A percentile compares a stretch with the other conserved stretches of the same genome.
These are phyloP conservation scores for Rubia balearica DNA, from an alignment of 305 asterid species.

Conservation along the genomic window DNA sequence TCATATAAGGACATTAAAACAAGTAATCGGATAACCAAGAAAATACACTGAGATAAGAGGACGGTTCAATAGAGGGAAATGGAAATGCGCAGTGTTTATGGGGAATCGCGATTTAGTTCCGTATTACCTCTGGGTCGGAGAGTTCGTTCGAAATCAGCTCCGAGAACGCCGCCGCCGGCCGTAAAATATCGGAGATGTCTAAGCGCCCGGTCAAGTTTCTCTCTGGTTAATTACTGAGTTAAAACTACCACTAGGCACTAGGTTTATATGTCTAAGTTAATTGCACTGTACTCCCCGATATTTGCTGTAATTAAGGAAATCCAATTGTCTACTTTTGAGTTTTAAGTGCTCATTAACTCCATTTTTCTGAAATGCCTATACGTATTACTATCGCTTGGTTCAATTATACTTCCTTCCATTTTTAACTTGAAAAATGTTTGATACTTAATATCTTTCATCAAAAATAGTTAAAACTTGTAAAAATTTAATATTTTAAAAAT, in stretches of 20 bases:
- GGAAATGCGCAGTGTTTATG: background rate
- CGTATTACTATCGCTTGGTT: too few relatives aligned
- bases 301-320: background rate
- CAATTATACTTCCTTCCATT: too few relatives aligned
- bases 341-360: too few relatives aligned
- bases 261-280: background rate
- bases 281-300: background rate
- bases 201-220: background rate
- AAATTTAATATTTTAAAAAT: too few relatives aligned
- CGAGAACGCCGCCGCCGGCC: background rate
- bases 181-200: background rate
- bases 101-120: background rate
- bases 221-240: background rate
- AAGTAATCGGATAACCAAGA: background rate
- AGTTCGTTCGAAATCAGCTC: background rate
- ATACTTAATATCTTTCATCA: too few relatives aligned
- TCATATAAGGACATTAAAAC: background rate
- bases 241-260: background rate
- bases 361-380: too few relatives aligned
- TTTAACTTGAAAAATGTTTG: too few relatives aligned
- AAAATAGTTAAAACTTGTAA: too few relatives aligned
- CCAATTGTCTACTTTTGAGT: too few relatives aligned
- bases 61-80: background rate
- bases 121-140: background rate
- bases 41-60: background rate